phyloP scores from a whole-genome alignment of 805 yeast genomes.

The Candida berthetii region DNA sequence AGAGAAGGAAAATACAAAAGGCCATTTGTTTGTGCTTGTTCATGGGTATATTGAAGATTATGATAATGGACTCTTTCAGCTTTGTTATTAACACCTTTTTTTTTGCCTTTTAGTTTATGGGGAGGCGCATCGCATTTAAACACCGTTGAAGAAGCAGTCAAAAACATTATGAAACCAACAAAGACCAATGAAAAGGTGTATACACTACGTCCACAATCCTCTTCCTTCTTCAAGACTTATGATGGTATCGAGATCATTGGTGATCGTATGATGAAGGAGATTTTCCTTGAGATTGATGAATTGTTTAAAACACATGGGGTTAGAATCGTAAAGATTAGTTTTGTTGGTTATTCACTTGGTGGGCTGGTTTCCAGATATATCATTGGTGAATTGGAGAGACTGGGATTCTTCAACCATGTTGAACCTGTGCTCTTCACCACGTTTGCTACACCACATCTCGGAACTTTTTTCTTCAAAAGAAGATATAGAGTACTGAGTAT shows the following conservation, averaged over 20 bases:
- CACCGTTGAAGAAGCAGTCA: conserved; percentile 37
- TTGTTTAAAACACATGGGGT: conserved; percentile 25
- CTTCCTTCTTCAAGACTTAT: conserved; percentile 69
- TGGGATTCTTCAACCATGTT: conserved; percentile 46
- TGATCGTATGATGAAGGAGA: conserved; percentile 61
- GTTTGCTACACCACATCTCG: conserved; percentile 77
- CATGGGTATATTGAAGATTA: conserved; percentile 56
- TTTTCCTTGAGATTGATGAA: conserved; percentile 36
- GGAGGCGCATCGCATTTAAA: conserved; percentile 59
- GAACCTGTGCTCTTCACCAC: conserved; percentile 61
- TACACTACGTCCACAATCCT: conserved; percentile 49
- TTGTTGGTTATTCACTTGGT: conserved; percentile 87
- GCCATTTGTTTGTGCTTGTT: conserved; percentile 63
- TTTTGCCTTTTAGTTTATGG: conserved; percentile 35
- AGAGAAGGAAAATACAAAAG: conserved; percentile 1
- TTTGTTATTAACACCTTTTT: not conserved
- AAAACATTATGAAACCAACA: conserved; percentile 23
- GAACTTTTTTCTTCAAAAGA: conserved; percentile 44
- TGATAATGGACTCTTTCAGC: not conserved
- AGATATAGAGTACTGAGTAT: conserved; percentile 33
- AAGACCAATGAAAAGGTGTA: conserved; percentile 32
- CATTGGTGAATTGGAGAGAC: conserved; percentile 60
- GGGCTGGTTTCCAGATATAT: conserved; percentile 81
- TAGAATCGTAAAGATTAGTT: conserved; percentile 49
- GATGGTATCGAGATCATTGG: conserved; percentile 80